A percentile compares a stretch with the other conserved stretches of the same genome.
phyloP scores from a whole-genome alignment of 371 early-diverging fungal genomes.

The Batrachochytrium dendrobatidis region DNA sequence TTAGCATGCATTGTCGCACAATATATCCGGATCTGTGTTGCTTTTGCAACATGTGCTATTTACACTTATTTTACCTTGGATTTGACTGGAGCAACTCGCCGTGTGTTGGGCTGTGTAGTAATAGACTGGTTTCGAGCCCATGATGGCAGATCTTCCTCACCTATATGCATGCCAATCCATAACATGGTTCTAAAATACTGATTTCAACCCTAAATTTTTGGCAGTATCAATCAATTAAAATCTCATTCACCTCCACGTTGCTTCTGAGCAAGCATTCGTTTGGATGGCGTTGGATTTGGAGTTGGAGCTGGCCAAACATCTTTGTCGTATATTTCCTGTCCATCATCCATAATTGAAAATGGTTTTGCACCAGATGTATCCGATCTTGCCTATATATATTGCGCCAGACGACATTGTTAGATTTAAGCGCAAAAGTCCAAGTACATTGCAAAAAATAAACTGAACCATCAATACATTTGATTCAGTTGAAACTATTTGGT shows the following conservation, averaged over 20 bases:
- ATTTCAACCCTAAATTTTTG: too few relatives aligned
- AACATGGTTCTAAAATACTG: conserved; percentile 14
- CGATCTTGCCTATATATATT: neutral
- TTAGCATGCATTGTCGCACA: too few relatives aligned
- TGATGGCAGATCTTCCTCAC: conserved; percentile 28
- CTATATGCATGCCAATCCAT: conserved; percentile 5
- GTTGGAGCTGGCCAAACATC: conserved; percentile 43
- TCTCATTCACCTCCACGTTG: neutral
- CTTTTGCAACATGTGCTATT: too few relatives aligned
- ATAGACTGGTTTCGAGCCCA: conserved; percentile 34
- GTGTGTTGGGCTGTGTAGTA: neutral
- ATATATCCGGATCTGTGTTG: too few relatives aligned
- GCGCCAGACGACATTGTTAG: conserved; percentile 1
- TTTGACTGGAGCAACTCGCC: conserved; percentile 4
- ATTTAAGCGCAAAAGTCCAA: neutral
- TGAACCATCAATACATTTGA: too few relatives aligned
- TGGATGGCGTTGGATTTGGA: conserved; percentile 15
- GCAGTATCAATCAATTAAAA: too few relatives aligned
- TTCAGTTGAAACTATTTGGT: too few relatives aligned
- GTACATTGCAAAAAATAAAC: too few relatives aligned
- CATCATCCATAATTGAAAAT: conserved; percentile 9
- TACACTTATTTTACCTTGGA: neutral
- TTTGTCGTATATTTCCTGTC: conserved; percentile 16
- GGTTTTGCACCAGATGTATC: neutral
- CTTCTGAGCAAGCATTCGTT: neutral